Evolutionary conservation across 164 flowering plant genomes (phyloP), one percentile per base, ranked within the genome.

Genomic region (Vitis cinerea): DNA sequence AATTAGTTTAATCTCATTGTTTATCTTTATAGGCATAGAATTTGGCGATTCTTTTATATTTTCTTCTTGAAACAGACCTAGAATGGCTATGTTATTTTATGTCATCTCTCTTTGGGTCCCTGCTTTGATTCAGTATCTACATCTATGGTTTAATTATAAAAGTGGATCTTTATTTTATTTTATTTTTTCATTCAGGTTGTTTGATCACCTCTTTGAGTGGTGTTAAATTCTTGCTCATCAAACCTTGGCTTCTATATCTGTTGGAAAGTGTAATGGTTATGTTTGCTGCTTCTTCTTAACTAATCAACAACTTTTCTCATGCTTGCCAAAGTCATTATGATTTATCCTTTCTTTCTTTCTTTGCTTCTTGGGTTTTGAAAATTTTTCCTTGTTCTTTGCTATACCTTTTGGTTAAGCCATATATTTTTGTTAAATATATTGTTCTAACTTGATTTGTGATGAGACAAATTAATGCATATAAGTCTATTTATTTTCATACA

Each of bases 181-280:
- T 59, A 23, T 23, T 10, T 10, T 2, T 2, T 27, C 29, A 9
- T 27, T 10, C 27, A 60, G 30, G 8, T 11, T 61, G 17, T 2
- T 4, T 13, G 8, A 1, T 14, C 16, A 14, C 15, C 19, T 15
- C 17, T 14, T 37, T 9, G 37, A 15, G 48, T 57, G 29, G 10
- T 57, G 19, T 17, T 57, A 9, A 16, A 8, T 14, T n/a, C 52
- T 50, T 13, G 31, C 9, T 12, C 50, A 7, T 61, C 3, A 37
- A 37, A 37, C 44, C 44, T 37, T 37, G 27, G 7, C 44, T 37
- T 37, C 44, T 37, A 37, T 37, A 37, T 3, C 44, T 62, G 37
- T 60, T 52, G 30, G 59, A 29, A 51, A 8, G 69, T 31, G n/a
- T 29, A 71, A 59, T 65, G 64, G 65, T 65, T 71, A 50, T 59